phyloP scores from a whole-genome alignment of 768 basidiomycete genomes.

The Chlorophyllum brunneum region DNA sequence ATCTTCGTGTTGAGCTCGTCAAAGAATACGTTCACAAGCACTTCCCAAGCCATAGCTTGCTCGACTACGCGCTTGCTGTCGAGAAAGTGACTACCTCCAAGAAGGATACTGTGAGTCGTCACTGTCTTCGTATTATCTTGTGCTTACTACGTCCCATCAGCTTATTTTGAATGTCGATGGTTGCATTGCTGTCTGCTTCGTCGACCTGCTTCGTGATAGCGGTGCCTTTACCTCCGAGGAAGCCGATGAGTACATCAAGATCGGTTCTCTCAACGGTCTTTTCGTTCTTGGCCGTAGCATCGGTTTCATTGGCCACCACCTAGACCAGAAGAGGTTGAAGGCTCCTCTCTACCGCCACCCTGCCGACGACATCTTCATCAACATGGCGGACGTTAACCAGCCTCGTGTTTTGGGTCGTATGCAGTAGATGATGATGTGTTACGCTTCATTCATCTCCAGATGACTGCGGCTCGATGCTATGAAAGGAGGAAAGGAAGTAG shows the following conservation, averaged over 20 bases:
- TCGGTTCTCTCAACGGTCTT: conserved; percentile 91
- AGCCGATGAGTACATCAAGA: conserved; percentile 97
- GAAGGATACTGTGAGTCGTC: conserved; percentile 79
- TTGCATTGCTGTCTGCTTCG: conserved; percentile 94
- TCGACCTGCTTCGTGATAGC: conserved; percentile 86
- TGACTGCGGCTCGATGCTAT: no score
- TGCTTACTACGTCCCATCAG: conserved; percentile 26
- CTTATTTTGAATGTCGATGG: conserved; percentile 97
- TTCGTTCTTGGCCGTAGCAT: conserved; percentile 98
- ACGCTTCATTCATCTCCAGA: no score
- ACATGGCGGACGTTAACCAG: conserved; percentile 83
- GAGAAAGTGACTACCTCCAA: conserved; percentile 97
- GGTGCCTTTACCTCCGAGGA: conserved; percentile 96
- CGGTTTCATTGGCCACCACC: conserved; percentile 95
- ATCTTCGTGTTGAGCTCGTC: conserved; percentile 87
- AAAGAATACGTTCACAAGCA: conserved; percentile 94
- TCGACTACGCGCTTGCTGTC: conserved; percentile 94
- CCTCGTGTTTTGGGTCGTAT: conserved; percentile 70
- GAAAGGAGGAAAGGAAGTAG: no score
- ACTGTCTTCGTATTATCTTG: background rate
- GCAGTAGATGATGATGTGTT: no score
- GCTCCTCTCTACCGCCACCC: conserved; percentile 94
- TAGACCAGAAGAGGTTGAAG: conserved; percentile 94
- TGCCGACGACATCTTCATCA: conserved; percentile 94
- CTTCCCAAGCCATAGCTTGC: conserved; percentile 92